Conservation (phyloP, 2,329 filamentous ascomycete genomes). For the Penicillium sp. region DNA sequence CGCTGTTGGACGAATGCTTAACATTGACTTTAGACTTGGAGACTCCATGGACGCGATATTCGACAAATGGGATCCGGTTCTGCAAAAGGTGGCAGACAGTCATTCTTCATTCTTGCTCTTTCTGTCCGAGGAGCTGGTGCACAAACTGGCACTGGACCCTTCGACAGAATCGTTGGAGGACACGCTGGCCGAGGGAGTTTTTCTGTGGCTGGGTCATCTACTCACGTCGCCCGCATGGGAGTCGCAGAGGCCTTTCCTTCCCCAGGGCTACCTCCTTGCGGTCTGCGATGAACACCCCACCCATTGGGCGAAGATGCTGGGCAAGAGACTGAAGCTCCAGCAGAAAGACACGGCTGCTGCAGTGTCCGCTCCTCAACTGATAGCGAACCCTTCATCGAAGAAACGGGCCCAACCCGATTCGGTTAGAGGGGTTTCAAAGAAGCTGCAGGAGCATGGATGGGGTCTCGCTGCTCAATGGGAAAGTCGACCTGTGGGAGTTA, state of each 20-base stretch:
- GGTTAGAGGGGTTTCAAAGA: constrained; percentile 25
- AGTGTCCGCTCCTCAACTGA: neutral
- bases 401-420: constrained; percentile 12
- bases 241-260: constrained; percentile 35
- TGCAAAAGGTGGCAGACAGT: constrained; percentile 44
- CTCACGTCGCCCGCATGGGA: constrained; percentile 49
- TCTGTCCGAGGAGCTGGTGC: constrained; percentile 48
- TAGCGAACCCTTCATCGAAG: constrained; percentile 11
- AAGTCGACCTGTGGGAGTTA: constrained; percentile 44
- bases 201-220: constrained; percentile 58
- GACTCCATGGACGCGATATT: constrained; percentile 38
- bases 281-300: constrained; percentile 42
- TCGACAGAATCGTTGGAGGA: constrained; percentile 33
- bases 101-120: constrained; percentile 45
- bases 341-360: constrained; percentile 3
- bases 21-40: constrained; percentile 31
- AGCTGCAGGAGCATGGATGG: constrained; percentile 39
- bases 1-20: constrained; percentile 10
- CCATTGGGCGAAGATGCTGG: constrained; percentile 39
- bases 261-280: constrained; percentile 42
- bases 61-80: constrained; percentile 44
- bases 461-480: constrained; percentile 38
- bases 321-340: constrained; percentile 25
- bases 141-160: constrained; percentile 39
- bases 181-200: constrained; percentile 51